Evolutionary conservation across 1,139 yeast genomes (phyloP).

Genomic region (Debaryomyces subglobosus): DNA sequence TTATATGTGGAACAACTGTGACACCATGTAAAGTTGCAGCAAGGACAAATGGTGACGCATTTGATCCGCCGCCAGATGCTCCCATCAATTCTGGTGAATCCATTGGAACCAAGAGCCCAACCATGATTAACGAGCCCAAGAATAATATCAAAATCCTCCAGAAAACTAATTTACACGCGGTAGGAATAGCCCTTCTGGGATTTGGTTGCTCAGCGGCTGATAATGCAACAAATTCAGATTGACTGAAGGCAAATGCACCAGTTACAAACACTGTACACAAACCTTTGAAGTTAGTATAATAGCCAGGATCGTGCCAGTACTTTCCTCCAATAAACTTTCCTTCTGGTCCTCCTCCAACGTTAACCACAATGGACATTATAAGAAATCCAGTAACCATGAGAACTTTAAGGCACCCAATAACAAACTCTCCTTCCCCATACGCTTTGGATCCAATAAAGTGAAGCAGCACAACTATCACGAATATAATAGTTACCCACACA

Average conservation of each 20-base stretch:
- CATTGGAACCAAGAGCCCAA: slow-evolving; percentile 38
- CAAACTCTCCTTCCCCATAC: slow-evolving; percentile 35
- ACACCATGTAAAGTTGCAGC: slow-evolving; percentile 35
- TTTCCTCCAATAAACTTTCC: slow-evolving; percentile 30
- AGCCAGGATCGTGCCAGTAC: slow-evolving; percentile 32
- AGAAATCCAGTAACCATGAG: slow-evolving; percentile 27
- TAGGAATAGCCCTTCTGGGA: slow-evolving; percentile 34
- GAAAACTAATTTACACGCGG: slow-evolving; percentile 36
- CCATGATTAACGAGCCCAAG: slow-evolving; percentile 34
- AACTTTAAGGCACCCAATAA: slow-evolving; percentile 25
- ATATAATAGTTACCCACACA: slow-evolving; percentile 31
- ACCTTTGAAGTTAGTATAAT: slow-evolving; percentile 32
- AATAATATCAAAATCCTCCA: slow-evolving; percentile 34
- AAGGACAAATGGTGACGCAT: slow-evolving; percentile 36
- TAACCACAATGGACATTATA: slow-evolving; percentile 31
- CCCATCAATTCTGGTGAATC: slow-evolving; percentile 34
- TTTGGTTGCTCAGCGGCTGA: slow-evolving; percentile 37
- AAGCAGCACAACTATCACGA: slow-evolving; percentile 25
- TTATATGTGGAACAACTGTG: slow-evolving; percentile 41
- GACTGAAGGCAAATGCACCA: slow-evolving; percentile 31
- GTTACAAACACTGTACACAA: slow-evolving; percentile 31
- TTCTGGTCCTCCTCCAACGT: slow-evolving; percentile 29
- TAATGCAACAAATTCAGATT: slow-evolving; percentile 35
- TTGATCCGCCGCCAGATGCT: slow-evolving; percentile 25
- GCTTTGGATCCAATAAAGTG: slow-evolving; percentile 32